phyloP scores from a whole-genome alignment of 192 early-diverging fungal genomes.

The Pecoramyces ruminantium region DNA sequence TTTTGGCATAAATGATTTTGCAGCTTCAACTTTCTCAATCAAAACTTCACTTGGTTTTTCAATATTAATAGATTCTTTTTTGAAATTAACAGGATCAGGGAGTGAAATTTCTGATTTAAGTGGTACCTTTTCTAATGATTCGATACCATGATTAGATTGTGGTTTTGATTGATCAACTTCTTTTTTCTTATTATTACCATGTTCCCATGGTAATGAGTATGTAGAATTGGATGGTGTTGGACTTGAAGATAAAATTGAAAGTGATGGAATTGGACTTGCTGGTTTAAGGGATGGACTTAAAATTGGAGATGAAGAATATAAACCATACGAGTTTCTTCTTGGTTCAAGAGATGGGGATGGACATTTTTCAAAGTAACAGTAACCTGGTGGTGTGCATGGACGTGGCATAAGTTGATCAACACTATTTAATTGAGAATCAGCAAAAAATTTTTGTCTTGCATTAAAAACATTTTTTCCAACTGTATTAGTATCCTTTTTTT shows the following conservation, averaged over 20 bases:
- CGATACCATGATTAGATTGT: not conserved
- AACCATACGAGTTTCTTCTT: not conserved
- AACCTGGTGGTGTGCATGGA: not conserved
- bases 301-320: not conserved
- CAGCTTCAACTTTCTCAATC: not conserved
- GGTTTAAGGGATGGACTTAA: not conserved
- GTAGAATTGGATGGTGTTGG: not conserved
- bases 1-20: not conserved
- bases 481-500: not conserved
- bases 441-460: not conserved
- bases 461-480: not conserved
- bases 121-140: not conserved
- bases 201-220: not conserved
- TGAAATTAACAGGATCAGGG: not conserved
- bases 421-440: not conserved
- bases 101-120: not conserved
- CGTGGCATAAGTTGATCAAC: not conserved
- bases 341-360: not conserved
- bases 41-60: not conserved
- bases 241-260: not conserved
- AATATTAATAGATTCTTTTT: not conserved
- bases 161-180: not conserved
- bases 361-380: not conserved
- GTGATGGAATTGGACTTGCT: too few relatives aligned
- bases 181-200: not conserved